Base-by-base conservation (phyloP, 78 protist genomes). In the Isochrysis galbana region DNA sequence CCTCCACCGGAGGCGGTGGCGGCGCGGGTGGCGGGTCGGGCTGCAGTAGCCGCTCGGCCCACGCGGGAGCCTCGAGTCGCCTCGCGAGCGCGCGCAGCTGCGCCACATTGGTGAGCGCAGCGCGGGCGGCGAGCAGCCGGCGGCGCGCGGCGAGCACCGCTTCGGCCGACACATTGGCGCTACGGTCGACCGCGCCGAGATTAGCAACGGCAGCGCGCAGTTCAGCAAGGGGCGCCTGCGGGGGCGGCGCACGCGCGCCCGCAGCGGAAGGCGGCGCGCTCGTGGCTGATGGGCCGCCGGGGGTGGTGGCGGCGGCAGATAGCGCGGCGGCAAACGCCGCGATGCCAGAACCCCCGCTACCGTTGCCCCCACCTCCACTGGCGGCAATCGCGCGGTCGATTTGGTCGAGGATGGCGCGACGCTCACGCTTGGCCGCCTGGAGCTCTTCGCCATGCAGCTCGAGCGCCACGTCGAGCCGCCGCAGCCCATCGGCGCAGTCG, bases 81-180 rank as follows among this genome's bases (percentile, higher is more conserved):
- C 48, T 0, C 86, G 47, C 46, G 38, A 41, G 32, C 10, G n/a
- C n/a, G 19, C 1, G 26, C 32, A 78, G 86, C 29, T 2, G 5
- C 34, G 32, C 34, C 48, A 78, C 17, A 0, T 41, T 44, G 34
- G 32, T 29, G 47, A 78, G 46, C 48, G 86, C 7, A 34, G 29
- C 86, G 86, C 86, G 86, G 39, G 86, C 86, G 39, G 22, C 48
- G 86, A 4, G 45, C 86, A 78, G 86, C 32, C 47, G 48, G 36
- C 34, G 51, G 19, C 46, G 47, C 86, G 86, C 86, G 48, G 23
- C n/a, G 48, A 39, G 47, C 25, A 78, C 0, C 29, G 19, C 29
- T n/a, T 32, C 1, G 14, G 32, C 86, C 26, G 86, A 23, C 26
- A 1, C 34, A 17, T 78, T 46, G 48, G 34, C 5, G 34, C 38